Percentiles rank a stretch among this genome's conserved stretches.
These are phyloP conservation scores for Prunus mira DNA, from an alignment of 306 rosid species.

Conservation along the genomic window DNA sequence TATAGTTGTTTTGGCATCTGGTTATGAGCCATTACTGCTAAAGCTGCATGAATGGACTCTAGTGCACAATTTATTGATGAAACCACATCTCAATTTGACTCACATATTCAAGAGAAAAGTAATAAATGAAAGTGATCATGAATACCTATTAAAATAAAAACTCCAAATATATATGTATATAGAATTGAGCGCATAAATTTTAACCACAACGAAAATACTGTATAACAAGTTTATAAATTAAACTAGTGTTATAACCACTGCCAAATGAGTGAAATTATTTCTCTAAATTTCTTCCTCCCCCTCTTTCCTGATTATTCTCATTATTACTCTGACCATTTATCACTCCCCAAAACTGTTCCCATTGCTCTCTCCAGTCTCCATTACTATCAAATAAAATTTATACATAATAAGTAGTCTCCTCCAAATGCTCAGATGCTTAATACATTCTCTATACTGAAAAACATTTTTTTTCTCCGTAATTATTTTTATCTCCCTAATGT, in stretches of 20 bases:
- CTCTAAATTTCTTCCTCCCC: not conserved
- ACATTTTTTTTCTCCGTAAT: not conserved
- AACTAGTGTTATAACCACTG: not conserved
- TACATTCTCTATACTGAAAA: not conserved
- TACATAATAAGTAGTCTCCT: not conserved
- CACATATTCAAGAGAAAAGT: constrained; percentile 33
- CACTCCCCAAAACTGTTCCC: not conserved
- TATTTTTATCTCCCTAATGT: not conserved
- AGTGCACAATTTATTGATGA: constrained; percentile 70
- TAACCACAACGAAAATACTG: not conserved
- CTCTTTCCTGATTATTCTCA: not conserved
- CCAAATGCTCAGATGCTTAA: not conserved
- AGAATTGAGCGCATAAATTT: not conserved
- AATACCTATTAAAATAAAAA: not conserved
- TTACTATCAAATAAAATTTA: not conserved
- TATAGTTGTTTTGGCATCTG: constrained; percentile 94
- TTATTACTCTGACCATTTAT: not conserved
- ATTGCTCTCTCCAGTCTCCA: not conserved
- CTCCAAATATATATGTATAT: not conserved
- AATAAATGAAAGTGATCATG: not conserved
- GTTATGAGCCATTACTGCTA: constrained; percentile 75
- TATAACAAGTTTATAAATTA: not conserved
- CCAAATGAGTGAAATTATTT: not conserved
- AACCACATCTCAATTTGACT: constrained; percentile 77
- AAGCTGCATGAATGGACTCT: constrained; percentile 95